These are phyloP conservation scores for Cotoneaster glaucophyllus DNA, from an alignment of 306 rosid species.

Conservation along the genomic window DNA sequence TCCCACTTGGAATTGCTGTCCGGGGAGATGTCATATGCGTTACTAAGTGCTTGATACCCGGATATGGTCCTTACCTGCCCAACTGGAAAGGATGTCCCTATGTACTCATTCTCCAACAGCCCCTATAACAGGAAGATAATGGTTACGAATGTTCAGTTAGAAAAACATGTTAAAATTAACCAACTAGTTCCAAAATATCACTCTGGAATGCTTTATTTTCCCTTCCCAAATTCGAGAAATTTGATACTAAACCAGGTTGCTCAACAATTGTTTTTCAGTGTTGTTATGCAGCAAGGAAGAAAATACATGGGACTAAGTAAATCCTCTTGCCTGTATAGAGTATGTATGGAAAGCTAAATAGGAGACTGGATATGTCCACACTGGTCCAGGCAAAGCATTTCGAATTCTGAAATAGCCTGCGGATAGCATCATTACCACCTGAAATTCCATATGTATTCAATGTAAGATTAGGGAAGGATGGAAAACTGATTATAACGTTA, in stretches of 20 bases:
- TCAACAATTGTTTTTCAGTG: not conserved
- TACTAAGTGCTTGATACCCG: conserved; percentile 84
- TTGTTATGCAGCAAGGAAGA: not conserved
- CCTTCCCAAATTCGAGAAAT: not conserved
- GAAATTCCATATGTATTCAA: conserved; percentile 24
- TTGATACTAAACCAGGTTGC: not conserved
- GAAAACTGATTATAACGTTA: not conserved
- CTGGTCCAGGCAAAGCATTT: conserved; percentile 65
- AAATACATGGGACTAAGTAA: not conserved
- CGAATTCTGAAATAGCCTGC: conserved; percentile 94
- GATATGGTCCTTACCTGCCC: conserved; percentile 94
- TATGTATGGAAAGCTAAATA: conserved; percentile 85
- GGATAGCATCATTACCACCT: conserved; percentile 95
- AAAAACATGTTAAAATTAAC: not conserved
- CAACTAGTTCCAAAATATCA: not conserved
- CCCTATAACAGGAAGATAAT: conserved; percentile 41
- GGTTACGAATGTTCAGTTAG: not conserved
- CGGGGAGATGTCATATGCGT: conserved; percentile 63
- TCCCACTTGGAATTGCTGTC: conserved; percentile 73
- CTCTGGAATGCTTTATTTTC: not conserved
- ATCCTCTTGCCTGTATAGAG: conserved; percentile 75
- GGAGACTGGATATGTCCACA: conserved; percentile 88
- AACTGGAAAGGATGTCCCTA: conserved; percentile 74
- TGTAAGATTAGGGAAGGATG: conserved; percentile 10
- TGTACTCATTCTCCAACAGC: conserved; percentile 88